Evolutionary conservation across 2,329 filamentous ascomycete species (phyloP), one percentile per base, ranked within the genome.

Genomic region (Lecanicillium sp.): DNA sequence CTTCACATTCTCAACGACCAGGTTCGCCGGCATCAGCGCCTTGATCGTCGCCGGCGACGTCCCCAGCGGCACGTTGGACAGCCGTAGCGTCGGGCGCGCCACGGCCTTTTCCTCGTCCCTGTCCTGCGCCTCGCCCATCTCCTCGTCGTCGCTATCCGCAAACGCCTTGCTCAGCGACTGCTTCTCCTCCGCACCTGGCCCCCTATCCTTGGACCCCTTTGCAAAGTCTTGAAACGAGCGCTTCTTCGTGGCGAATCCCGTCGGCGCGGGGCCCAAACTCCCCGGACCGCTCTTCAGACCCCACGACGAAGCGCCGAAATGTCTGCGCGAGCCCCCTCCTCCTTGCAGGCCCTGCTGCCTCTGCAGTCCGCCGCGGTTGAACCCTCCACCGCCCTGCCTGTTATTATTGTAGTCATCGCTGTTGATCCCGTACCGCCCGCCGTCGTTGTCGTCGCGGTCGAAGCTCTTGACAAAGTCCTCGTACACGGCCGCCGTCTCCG

Each of bases 391-490:
- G 32, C 33, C 40, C 19, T 27, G 35, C 21, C 21, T 42, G 44
- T 14, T 45, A 44, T 48, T 48, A 17, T 51, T 48, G 45, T 50
- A 29, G 24, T 49, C 48, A 39, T 54, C 51, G 30, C 58, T 60
- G 20, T 67, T 17, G n/a, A n/a, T n/a, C n/a, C n/a, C n/a, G n/a
- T n/a, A n/a, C 14, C 10, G n/a, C 17, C 11, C 62, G 50, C 71
- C 65, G 36, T 75, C 71, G 33, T 75, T 72, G 21, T 78, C 77
- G 30, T 83, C 79, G 52, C 77, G 72, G 37, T 82, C 83, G 58
- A 87, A 87, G 48, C 78, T 89, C 66, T 91, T 91, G 49, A 93
- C 81, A 56, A 95, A 95, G 55, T 91, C 88, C 57, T 89, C 82
- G 64, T 90, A 87, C 1, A 90, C 88, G 20, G 88, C 89, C 19